Conservation (phyloP, 306 rosid species). For the Trifolium fragiferum region DNA sequence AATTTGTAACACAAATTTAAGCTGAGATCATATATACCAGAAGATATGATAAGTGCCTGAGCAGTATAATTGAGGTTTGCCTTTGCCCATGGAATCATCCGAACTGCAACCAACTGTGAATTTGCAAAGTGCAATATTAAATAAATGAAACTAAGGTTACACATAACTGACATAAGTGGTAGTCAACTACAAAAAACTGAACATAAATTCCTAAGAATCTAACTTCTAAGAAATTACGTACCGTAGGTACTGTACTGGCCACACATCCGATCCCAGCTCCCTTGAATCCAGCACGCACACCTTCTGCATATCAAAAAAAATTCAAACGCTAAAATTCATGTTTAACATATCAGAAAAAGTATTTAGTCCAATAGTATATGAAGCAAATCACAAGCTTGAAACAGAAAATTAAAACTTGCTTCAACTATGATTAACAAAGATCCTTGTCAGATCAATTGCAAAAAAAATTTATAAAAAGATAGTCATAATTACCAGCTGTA, state of each 20-base stretch:
- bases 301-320: conserved; percentile 63
- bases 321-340: neutral
- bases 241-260: conserved; percentile 77
- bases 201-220: neutral
- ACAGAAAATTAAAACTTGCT: neutral
- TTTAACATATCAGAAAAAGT: neutral
- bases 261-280: conserved; percentile 64
- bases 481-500: neutral
- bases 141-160: neutral
- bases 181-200: neutral
- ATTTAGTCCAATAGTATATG: neutral
- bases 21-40: conserved; percentile 52
- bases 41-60: conserved; percentile 88
- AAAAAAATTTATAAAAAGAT: neutral
- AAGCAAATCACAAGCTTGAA: neutral
- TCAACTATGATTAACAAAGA: neutral
- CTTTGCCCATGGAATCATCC: conserved; percentile 89
- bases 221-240: conserved; percentile 41
- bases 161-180: conserved; percentile 1
- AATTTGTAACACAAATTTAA: neutral
- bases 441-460: neutral
- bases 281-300: conserved; percentile 81
- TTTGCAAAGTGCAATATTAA: conserved; percentile 12
- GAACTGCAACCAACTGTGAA: conserved; percentile 74
- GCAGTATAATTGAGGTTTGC: conserved; percentile 88